These are phyloP conservation scores for Silene noctiflora DNA, from an alignment of 179 eudicot genomes.

Conservation along the genomic window DNA sequence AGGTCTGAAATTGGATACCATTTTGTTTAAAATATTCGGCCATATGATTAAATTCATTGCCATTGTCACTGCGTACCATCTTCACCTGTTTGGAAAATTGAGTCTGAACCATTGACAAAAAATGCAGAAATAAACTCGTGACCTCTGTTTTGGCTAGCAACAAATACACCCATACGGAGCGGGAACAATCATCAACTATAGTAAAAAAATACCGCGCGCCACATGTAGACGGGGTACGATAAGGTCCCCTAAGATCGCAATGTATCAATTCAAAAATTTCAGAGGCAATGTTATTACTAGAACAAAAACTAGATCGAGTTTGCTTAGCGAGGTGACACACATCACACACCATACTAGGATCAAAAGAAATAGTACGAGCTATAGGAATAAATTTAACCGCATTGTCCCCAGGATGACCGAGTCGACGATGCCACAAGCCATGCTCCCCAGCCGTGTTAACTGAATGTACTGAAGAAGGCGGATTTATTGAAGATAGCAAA, in stretches of 20 bases:
- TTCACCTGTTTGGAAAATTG: not conserved
- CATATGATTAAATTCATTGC: not conserved
- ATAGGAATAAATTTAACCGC: not conserved
- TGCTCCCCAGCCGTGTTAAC: not conserved
- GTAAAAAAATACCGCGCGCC: not conserved
- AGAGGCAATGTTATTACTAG: too few relatives aligned
- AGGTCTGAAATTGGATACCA: not conserved
- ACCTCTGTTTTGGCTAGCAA: not conserved
- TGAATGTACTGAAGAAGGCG: not conserved
- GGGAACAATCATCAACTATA: not conserved
- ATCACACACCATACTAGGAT: not conserved
- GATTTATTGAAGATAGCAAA: too few relatives aligned
- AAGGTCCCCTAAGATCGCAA: too few relatives aligned
- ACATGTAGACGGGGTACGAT: too few relatives aligned
- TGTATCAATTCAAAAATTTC: too few relatives aligned
- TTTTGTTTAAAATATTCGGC: not conserved
- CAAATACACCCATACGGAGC: too few relatives aligned
- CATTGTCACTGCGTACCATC: not conserved
- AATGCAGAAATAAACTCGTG: not conserved
- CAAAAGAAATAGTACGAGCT: not conserved
- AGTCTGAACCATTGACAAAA: too few relatives aligned
- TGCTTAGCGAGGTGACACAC: not conserved
- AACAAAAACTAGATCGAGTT: too few relatives aligned
- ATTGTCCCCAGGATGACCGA: not conserved
- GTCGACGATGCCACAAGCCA: not conserved